Conservation (phyloP, 305 asterid species). For the Fraxinus floribunda region DNA sequence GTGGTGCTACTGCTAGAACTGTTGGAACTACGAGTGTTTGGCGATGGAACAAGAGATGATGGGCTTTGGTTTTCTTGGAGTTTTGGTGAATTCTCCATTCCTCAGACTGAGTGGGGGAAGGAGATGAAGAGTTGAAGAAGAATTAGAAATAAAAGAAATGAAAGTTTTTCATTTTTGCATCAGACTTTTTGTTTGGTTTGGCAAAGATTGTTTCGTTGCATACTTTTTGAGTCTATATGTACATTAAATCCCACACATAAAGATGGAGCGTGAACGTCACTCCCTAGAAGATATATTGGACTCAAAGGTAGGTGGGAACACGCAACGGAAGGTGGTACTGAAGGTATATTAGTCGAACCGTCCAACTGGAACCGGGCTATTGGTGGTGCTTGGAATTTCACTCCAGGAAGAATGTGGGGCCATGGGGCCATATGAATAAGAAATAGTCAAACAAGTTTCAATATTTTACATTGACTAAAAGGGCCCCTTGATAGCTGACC, state of each 20-base stretch:
- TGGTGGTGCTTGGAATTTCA: constrained; percentile 52
- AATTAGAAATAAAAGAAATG: constrained; percentile 20
- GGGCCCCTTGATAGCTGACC: constrained; percentile 38
- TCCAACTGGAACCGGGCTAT: constrained; percentile 37
- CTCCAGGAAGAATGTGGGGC: constrained; percentile 26
- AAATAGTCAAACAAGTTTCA: constrained; percentile 51
- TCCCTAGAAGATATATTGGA: not conserved
- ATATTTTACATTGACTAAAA: constrained; percentile 54
- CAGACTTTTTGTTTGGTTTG: constrained; percentile 54
- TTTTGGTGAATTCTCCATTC: constrained; percentile 52
- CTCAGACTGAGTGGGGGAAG: not conserved
- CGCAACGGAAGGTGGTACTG: constrained; percentile 3
- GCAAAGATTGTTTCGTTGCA: constrained; percentile 47
- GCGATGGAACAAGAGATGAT: constrained; percentile 46
- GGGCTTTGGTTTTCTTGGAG: constrained; percentile 44
- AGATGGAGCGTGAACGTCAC: not conserved
- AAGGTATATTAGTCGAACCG: not conserved
- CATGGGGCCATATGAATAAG: constrained; percentile 22
- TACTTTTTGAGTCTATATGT: constrained; percentile 7
- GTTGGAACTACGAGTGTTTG: constrained; percentile 46
- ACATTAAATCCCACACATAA: not conserved
- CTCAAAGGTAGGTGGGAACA: not conserved
- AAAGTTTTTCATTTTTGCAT: constrained; percentile 33
- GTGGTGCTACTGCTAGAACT: constrained; percentile 52
- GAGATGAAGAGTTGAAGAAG: constrained; percentile 11